A percentile compares a stretch with the other conserved stretches of the same genome.
Conservation (phyloP, 352 stramenopile genomes). For the Phytopythium montanum region DNA sequence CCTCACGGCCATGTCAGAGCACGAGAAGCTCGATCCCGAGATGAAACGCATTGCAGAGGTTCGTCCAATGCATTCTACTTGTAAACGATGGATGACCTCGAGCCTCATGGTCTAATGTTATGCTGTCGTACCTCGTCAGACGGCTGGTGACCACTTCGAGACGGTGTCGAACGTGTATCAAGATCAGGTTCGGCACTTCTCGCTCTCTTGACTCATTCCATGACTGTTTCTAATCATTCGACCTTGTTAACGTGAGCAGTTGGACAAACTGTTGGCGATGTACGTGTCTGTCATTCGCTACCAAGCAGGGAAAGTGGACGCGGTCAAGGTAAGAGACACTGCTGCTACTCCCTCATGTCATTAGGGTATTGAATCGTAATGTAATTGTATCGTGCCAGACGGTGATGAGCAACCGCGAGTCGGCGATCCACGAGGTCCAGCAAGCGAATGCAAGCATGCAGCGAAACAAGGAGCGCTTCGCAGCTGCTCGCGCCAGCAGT, state of each 20-base stretch:
- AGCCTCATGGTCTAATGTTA: background rate
- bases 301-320: slow-evolving; percentile 79
- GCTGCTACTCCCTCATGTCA: background rate
- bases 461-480: slow-evolving; percentile 86
- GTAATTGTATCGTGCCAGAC: slow-evolving; percentile 29
- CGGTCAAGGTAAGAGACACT: slow-evolving; percentile 61
- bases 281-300: slow-evolving; percentile 87
- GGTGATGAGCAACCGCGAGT: slow-evolving; percentile 85
- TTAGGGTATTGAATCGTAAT: background rate
- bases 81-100: background rate
- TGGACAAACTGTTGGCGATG: slow-evolving; percentile 82
- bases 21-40: slow-evolving; percentile 71
- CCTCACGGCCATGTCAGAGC: slow-evolving; percentile 64
- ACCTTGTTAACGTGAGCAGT: slow-evolving; percentile 15
- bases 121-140: slow-evolving; percentile 17
- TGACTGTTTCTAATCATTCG: background rate
- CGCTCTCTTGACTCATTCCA: background rate
- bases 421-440: slow-evolving; percentile 82
- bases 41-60: slow-evolving; percentile 77
- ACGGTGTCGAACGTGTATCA: slow-evolving; percentile 85
- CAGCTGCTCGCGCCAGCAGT: slow-evolving; percentile 77
- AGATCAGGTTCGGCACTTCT: slow-evolving; percentile 54
- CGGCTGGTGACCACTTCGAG: slow-evolving; percentile 78
- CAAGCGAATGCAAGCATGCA: slow-evolving; percentile 89
- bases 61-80: background rate